Evolutionary conservation across 1,139 yeast species (phyloP), one percentile per base, ranked within the genome.

Genomic region (Taiozyma onychis): DNA sequence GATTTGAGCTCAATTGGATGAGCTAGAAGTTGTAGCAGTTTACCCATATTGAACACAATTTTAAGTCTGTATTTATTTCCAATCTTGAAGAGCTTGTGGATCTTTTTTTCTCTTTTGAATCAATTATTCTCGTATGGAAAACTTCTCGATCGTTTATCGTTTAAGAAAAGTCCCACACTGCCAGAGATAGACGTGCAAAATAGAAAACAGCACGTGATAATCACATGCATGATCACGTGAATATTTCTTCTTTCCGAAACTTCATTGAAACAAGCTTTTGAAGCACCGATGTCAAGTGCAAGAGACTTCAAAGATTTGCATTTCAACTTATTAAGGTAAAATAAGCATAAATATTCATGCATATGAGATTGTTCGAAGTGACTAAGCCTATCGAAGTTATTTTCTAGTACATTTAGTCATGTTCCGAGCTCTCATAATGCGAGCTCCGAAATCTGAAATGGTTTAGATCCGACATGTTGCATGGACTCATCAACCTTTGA

Each of bases 1-100:
- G 96, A 81, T 53, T 72, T 74, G 53, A 88, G 69, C 68, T 89
- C 97, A 44, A 71, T 61, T 8, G 97, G 97, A 68, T 89, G 96
- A 16, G 74, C 55, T 10, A 82, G 62, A 48, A 89, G 69, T 60
- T 88, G 83, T 18, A 74, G 51, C n/a, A 82, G 52, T 69, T 88
- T 86, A 14, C 86, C 86, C 93, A 87, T 85, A 44, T 26, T 49
- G 6, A 18, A 11, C 18, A 39, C 18, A 3, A 10, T 14, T 39
- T 22, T 4, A 7, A 3, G 21, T 6, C 30, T 14, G 3, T 14
- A 22, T 39, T 39, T 14, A 21, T 22, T 39, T 18, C 18, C 18
- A 3, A 5, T 14, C 18, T 16, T 16, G 18, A 9, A 11, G 41
- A 13, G 41, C 21, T n/a, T 11, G 8, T 18, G 41, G 13, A 21